phyloP scores from a whole-genome alignment of 2,329 filamentous ascomycete species.

The Apiospora marii region DNA sequence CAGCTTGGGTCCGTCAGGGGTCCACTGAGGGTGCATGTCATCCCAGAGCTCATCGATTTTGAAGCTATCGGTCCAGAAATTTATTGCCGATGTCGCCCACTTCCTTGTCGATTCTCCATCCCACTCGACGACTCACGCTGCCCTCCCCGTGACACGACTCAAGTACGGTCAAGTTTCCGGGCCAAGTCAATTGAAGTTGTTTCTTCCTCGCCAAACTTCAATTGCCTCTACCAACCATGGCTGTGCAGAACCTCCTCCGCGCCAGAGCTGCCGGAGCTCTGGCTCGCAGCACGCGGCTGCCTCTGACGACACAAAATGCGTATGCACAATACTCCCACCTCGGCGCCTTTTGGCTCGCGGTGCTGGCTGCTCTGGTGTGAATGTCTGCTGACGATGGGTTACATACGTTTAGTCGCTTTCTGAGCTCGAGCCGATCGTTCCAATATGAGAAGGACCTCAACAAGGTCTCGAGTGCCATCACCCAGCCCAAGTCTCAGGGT shows the following conservation, averaged over 20 bases:
- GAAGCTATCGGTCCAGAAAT: conserved; percentile 23
- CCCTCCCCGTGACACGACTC: not conserved
- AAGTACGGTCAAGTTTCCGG: not conserved
- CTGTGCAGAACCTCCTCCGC: conserved; percentile 41
- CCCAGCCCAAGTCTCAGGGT: conserved; percentile 96
- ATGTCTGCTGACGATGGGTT: not conserved
- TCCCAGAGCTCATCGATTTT: not conserved
- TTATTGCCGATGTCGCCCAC: conserved; percentile 22
- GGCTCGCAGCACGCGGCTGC: conserved; percentile 35
- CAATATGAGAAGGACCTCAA: conserved; percentile 69
- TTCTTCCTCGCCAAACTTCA: conserved; percentile 13
- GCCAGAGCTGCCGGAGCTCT: conserved; percentile 41
- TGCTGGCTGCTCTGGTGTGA: not conserved
- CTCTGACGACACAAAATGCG: conserved; percentile 38
- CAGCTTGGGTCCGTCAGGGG: not conserved
- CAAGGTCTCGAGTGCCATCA: conserved; percentile 84
- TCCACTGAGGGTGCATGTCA: conserved; percentile 8
- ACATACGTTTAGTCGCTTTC: conserved; percentile 51
- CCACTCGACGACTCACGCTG: not conserved
- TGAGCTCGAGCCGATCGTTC: conserved; percentile 59
- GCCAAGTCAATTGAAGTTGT: conserved; percentile 21
- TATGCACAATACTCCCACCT: conserved; percentile 30
- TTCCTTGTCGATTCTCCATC: not conserved
- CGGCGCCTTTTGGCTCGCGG: not conserved
- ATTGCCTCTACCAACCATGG: conserved; percentile 35